phyloP scores from a whole-genome alignment of 2,329 filamentous ascomycete species.

The Fusarium floridanum region DNA sequence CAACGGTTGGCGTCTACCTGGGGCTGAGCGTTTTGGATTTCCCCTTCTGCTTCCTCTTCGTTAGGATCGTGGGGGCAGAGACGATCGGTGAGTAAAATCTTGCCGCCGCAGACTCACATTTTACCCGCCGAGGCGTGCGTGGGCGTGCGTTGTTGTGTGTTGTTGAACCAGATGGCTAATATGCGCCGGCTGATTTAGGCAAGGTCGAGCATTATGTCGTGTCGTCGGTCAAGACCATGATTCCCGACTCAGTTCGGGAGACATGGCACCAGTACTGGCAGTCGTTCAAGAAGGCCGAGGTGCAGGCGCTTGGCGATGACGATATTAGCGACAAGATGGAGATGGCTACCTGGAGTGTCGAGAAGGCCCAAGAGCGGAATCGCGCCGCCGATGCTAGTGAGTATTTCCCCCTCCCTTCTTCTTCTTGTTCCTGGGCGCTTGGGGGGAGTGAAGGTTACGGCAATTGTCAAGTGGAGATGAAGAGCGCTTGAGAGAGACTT shows the following conservation, averaged over 20 bases:
- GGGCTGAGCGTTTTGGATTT: slow-evolving; percentile 88
- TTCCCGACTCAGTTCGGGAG: slow-evolving; percentile 71
- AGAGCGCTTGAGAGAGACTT: slow-evolving; percentile 14
- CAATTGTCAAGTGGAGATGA: slow-evolving; percentile 9
- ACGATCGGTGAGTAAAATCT: slow-evolving; percentile 73
- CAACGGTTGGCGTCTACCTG: slow-evolving; percentile 91
- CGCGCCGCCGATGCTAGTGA: slow-evolving; percentile 79
- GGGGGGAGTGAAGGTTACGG: slow-evolving; percentile 13
- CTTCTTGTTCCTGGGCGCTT: slow-evolving; percentile 17
- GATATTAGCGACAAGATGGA: slow-evolving; percentile 62
- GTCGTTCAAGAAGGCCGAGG: slow-evolving; percentile 61
- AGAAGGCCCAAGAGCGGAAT: slow-evolving; percentile 72
- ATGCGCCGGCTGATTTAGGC: slow-evolving; percentile 54
- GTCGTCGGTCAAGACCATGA: slow-evolving; percentile 67
- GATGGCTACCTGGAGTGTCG: slow-evolving; percentile 71
- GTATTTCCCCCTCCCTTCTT: slow-evolving; percentile 54
- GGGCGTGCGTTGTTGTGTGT: neutral
- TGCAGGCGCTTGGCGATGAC: slow-evolving; percentile 58
- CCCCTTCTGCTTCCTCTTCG: slow-evolving; percentile 92
- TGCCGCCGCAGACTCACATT: slow-evolving; percentile 9
- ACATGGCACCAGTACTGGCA: slow-evolving; percentile 64
- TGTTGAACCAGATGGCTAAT: slow-evolving; percentile 27
- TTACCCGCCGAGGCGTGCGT: slow-evolving; percentile 12
- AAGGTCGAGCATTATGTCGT: slow-evolving; percentile 76
- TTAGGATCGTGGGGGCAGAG: slow-evolving; percentile 85